Base-by-base conservation (phyloP, 768 basidiomycete species). In the Boletus eberwhitei region DNA sequence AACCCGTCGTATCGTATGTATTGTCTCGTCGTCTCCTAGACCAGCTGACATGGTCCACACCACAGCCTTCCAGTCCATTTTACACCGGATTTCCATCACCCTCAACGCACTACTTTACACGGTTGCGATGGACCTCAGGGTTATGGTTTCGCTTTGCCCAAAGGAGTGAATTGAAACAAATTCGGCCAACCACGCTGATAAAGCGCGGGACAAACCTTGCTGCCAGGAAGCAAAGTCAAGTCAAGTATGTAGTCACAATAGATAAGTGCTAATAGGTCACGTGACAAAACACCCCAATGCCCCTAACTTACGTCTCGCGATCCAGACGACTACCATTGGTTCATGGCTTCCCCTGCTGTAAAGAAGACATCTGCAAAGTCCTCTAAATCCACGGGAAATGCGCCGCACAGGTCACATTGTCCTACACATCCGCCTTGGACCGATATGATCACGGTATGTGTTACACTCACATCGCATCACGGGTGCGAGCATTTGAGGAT, bases 401-500 rank as follows among this genome's bases (percentile, higher is more conserved):
- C 12, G 16, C 24, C 31, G 6, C 2, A 22, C 9, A 77, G 74
- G 64, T 58, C 74, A 62, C 69, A 74, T 64, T 62, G 73, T 47
- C 61, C 74, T 36, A 63, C 76, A 44, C 87, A 87, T 71, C 87
- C 87, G 6, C 73, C 73, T 36, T 74, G 73, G 71, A 67, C 71
- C 44, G 73, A 75, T 43, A 79, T 79, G 77, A 73, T 75, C 64
- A 71, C 64, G 65, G 71, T 73, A 59, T 65, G 72, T 68, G 13
- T 8, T 11, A 34, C 48, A 7, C 47, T 55, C 12, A 6, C 2
- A 34, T 14, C 5, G 12, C 21, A 19, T 13, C 9, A 12, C 6
- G 17, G 4, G 6, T 19, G n/a, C 14, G 35, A 31, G n/a, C n/a
- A 17, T 21, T 14, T 16, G 29, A 53, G 22, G 40, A 21, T 21